Percentiles rank a stretch among this genome's conserved stretches.
These are phyloP conservation scores for Cordyceps farinosa DNA, from an alignment of 2,329 filamentous ascomycete genomes.

Conservation along the genomic window DNA sequence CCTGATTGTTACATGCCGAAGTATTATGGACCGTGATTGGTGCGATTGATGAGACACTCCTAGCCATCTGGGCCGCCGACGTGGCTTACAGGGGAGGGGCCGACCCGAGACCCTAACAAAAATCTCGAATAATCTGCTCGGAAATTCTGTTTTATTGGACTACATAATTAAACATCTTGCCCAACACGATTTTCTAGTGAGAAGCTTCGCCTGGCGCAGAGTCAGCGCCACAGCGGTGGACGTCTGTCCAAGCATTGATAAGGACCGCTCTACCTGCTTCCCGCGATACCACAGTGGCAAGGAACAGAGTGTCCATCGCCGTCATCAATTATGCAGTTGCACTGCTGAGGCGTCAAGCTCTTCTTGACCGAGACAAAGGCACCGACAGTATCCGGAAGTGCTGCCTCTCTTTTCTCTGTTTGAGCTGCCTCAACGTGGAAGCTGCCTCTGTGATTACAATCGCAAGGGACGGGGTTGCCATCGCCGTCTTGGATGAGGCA, in stretches of 20 bases:
- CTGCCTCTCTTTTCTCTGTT: not conserved
- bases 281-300: not conserved
- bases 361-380: not conserved
- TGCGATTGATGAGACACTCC: too few species aligned
- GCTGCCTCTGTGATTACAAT: not conserved
- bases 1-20: too few species aligned
- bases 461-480: not conserved
- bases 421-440: not conserved
- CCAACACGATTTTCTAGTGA: too few species aligned
- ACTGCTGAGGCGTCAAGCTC: not conserved
- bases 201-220: too few species aligned
- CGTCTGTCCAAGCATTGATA: too few species aligned
- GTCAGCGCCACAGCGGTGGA: too few species aligned
- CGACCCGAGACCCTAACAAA: not conserved
- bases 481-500: not conserved
- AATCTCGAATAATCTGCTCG: too few species aligned
- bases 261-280: not conserved
- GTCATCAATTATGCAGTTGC: not conserved
- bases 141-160: too few species aligned
- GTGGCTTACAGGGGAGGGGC: not conserved
- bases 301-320: not conserved
- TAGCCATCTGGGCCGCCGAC: not conserved
- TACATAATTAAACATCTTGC: too few species aligned
- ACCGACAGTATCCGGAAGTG: not conserved
- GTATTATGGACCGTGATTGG: too few species aligned